A percentile compares a stretch with the other conserved stretches of the same genome.
These are phyloP conservation scores for Termitomyces bulborhizus DNA, from an alignment of 768 basidiomycete genomes.

Conservation along the genomic window DNA sequence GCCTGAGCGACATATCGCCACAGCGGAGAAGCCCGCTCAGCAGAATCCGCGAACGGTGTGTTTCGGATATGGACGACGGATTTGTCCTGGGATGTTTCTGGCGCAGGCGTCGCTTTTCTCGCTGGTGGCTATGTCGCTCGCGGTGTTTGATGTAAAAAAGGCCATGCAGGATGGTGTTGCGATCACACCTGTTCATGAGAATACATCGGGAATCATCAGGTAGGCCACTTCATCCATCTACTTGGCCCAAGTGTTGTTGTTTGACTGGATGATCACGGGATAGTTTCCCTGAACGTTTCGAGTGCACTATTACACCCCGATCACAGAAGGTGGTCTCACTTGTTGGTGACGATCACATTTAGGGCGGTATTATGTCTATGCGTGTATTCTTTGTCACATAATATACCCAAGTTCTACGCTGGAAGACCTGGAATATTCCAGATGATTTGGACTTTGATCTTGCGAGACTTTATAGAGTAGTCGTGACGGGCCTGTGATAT, in stretches of 20 bases:
- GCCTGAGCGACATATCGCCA: conserved; percentile 38
- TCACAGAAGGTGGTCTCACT: conserved; percentile 23
- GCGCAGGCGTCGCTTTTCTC: conserved; percentile 47
- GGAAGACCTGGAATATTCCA: no score
- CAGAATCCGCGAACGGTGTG: conserved; percentile 33
- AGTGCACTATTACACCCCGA: conserved; percentile 27
- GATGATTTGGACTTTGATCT: no score
- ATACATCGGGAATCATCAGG: conserved; percentile 41
- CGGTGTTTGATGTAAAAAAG: conserved; percentile 42
- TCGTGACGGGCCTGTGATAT: no score
- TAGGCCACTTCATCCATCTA: conserved; percentile 15
- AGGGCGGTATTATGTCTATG: neutral
- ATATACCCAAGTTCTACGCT: no score
- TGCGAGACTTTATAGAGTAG: no score
- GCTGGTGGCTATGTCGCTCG: conserved; percentile 35
- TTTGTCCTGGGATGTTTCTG: conserved; percentile 43
- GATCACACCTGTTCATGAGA: conserved; percentile 37
- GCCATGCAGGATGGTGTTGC: conserved; percentile 37
- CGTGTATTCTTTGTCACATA: neutral
- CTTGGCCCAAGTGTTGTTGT: neutral
- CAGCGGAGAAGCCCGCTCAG: conserved; percentile 23
- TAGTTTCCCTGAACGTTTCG: conserved; percentile 29
- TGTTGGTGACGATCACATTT: conserved; percentile 16
- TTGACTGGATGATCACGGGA: neutral
- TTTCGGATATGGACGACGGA: conserved; percentile 44